These are phyloP conservation scores for Skeletonema potamos DNA, from an alignment of 108 stramenopile genomes.

Conservation along the genomic window DNA sequence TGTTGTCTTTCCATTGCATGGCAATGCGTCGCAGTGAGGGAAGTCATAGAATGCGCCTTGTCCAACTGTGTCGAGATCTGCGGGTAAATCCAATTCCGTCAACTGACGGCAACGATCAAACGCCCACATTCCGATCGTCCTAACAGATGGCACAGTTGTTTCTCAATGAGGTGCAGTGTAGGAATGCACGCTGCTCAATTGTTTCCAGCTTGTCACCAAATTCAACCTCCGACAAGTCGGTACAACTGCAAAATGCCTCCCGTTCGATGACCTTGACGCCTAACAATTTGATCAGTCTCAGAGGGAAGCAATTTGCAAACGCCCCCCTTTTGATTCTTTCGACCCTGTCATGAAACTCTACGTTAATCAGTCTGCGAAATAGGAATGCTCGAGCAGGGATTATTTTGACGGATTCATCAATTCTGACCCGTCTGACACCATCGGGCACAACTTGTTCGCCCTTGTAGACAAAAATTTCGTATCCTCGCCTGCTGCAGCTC, in stretches of 20 bases:
- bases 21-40: background rate
- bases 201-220: background rate
- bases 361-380: background rate
- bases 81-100: too few species aligned
- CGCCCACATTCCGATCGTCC: background rate
- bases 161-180: background rate
- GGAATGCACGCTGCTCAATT: background rate
- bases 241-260: background rate
- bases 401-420: background rate
- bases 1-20: background rate
- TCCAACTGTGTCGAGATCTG: background rate
- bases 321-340: background rate
- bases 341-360: background rate
- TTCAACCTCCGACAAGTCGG: background rate
- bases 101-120: background rate
- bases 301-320: background rate
- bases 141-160: background rate
- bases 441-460: too few species aligned
- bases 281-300: background rate
- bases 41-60: background rate
- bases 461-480: background rate
- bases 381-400: background rate
- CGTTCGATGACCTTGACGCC: background rate
- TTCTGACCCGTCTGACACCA: background rate
- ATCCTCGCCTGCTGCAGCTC: background rate